Evolutionary conservation across 192 early-diverging fungal species (phyloP).

Genomic region (Coemansia javaensis): DNA sequence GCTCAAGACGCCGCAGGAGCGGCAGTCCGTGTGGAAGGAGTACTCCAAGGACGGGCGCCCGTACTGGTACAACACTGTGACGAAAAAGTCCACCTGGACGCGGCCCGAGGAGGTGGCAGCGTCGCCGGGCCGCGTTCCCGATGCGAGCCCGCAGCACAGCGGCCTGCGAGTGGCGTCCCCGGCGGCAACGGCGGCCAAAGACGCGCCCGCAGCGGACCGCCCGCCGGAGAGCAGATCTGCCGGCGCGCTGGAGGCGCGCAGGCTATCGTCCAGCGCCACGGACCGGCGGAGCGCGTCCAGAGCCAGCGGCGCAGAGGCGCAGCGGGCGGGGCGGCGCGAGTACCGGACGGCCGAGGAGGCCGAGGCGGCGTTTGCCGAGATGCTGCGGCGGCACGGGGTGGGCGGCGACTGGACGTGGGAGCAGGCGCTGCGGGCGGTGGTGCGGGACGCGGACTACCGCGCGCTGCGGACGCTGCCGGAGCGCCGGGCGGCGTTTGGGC

Average conservation of each 20-base stretch:
- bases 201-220: too few relatives aligned
- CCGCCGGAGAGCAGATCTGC: too few relatives aligned
- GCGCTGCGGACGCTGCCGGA: constrained; percentile 74
- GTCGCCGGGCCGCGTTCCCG: too few relatives aligned
- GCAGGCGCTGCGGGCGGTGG: constrained; percentile 78
- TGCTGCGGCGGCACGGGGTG: constrained; percentile 72
- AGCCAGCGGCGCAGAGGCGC: constrained; percentile 1
- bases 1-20: constrained; percentile 73
- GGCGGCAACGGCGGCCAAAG: not conserved
- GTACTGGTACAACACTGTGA: constrained; percentile 79
- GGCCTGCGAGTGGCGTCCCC: too few relatives aligned
- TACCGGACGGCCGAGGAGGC: constrained; percentile 78
- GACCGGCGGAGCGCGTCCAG: too few relatives aligned
- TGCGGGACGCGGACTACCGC: constrained; percentile 78
- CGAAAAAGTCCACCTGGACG: constrained; percentile 84
- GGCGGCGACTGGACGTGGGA: constrained; percentile 89
- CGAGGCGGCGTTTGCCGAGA: constrained; percentile 65
- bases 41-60: constrained; percentile 71
- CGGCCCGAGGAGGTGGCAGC: constrained; percentile 61
- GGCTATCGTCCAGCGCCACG: not conserved
- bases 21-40: constrained; percentile 74
- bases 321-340: constrained; percentile 41
- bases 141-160: not conserved
- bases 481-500: constrained; percentile 76
- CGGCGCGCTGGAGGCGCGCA: too few relatives aligned